These are phyloP conservation scores for Pulveroboletus sp. DNA, from an alignment of 768 basidiomycete species.

Conservation along the genomic window DNA sequence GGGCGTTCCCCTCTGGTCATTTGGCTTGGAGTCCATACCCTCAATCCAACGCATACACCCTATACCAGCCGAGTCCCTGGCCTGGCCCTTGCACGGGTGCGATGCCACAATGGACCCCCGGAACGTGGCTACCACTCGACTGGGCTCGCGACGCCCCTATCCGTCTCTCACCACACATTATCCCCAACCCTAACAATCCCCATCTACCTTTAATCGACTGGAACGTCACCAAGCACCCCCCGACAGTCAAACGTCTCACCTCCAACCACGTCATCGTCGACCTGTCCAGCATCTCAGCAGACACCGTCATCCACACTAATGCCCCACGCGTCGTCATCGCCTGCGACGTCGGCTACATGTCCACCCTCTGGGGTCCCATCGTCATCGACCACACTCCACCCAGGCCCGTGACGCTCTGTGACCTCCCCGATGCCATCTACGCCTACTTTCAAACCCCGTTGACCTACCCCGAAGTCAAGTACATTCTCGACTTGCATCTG, in stretches of 20 bases:
- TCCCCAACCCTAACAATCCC: slow-evolving; percentile 31
- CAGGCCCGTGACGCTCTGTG: slow-evolving; percentile 37
- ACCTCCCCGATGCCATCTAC: slow-evolving; percentile 49
- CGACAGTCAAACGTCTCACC: slow-evolving; percentile 30
- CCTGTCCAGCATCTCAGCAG: slow-evolving; percentile 12
- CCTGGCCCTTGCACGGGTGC: slow-evolving; percentile 23
- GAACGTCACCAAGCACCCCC: slow-evolving; percentile 36
- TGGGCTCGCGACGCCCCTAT: slow-evolving; percentile 20
- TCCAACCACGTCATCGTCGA: slow-evolving; percentile 24
- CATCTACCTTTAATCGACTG: slow-evolving; percentile 31
- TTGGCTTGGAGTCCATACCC: slow-evolving; percentile 28
- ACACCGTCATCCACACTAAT: slow-evolving; percentile 22
- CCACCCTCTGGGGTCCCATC: slow-evolving; percentile 48
- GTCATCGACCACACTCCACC: slow-evolving; percentile 36
- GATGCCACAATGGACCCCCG: slow-evolving; percentile 26
- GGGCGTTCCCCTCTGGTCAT: slow-evolving; percentile 23
- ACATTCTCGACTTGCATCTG: slow-evolving; percentile 17
- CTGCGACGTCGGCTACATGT: slow-evolving; percentile 22
- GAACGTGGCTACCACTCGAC: slow-evolving; percentile 28
- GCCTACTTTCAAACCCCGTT: slow-evolving; percentile 46
- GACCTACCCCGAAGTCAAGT: slow-evolving; percentile 27
- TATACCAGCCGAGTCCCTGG: slow-evolving; percentile 14
- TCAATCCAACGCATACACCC: slow-evolving; percentile 9
- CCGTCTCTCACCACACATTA: slow-evolving; percentile 25
- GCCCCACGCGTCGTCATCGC: slow-evolving; percentile 22